Base-by-base conservation (phyloP, 352 stramenopile genomes). In the Globisporangium recalcitrans region DNA sequence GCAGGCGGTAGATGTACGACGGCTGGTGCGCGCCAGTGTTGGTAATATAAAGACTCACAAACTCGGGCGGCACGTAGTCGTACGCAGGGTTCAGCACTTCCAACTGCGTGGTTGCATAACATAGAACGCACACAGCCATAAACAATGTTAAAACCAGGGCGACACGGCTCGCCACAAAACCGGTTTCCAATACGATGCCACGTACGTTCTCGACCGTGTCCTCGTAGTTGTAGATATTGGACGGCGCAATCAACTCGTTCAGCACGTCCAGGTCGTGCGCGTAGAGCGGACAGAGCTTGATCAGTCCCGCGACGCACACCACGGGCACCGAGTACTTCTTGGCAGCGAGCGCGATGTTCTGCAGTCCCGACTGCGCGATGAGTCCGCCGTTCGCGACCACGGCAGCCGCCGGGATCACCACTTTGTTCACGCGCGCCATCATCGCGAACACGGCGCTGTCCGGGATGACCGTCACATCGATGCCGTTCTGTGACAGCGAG, bases 401-500 rank as follows among this genome's bases (percentile, higher is more conserved):
- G 10, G 96, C 97, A 42, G 97, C 91, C 3, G 96, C 94, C 7
- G 93, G 90, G n/a, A 99, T 77, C 48, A 98, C 85, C 14, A 98
- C 91, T 75, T 99, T 99, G 82, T 99, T 99, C 34, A 99, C 96
- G 26, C 97, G 88, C 21, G 96, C 93, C 97, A 99, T 99, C 67
- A 99, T 94, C 14, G 96, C 96, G 69, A 98, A 99, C 38, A 98
- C 94, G 6, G 95, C 96, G 63, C 90, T 97, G 74, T 99, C 97
- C 11, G 91, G 90, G 72, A 99, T 99, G 19, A 99, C 82, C 29
- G 93, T 98, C 38, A 95, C 94, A 60, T 98, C 84, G 44, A 98
- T 97, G 8, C 90, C 93, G 29, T 82, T 86, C 69, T 95, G 76
- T 10, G 91, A 88, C 22, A 98, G 77, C 36, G 75, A 82, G 62